phyloP scores from a whole-genome alignment of 1,284 basidiomycete species.

The Ceratobasidium sp. region DNA sequence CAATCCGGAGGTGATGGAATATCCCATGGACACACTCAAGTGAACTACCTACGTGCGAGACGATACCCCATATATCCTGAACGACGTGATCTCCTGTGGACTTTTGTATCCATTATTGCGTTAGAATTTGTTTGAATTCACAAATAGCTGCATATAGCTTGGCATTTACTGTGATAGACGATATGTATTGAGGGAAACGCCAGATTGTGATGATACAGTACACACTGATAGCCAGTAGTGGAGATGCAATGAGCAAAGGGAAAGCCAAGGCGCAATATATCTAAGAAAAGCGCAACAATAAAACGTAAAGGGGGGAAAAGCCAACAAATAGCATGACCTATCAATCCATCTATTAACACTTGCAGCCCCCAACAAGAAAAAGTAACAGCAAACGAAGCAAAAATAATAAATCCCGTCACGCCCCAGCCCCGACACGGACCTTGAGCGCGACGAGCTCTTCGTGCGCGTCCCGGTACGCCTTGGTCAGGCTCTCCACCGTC shows the following conservation, averaged over 20 bases:
- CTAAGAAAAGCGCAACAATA: conserved; percentile 34
- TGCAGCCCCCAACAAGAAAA: neutral
- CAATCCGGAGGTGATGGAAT: conserved; percentile 42
- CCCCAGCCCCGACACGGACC: neutral
- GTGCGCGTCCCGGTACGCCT: conserved; percentile 40
- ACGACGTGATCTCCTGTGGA: neutral
- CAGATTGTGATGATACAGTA: conserved; percentile 37
- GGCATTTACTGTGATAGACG: neutral
- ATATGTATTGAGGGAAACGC: conserved; percentile 32
- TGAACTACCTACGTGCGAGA: neutral
- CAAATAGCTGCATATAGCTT: neutral
- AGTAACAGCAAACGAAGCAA: neutral
- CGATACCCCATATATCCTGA: neutral
- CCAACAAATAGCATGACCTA: neutral
- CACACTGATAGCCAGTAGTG: conserved; percentile 40
- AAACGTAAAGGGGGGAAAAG: conserved; percentile 9
- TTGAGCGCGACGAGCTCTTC: conserved; percentile 36
- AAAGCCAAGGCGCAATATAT: conserved; percentile 18
- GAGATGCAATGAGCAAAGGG: conserved; percentile 23
- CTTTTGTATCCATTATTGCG: conserved; percentile 24
- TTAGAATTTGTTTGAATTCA: conserved; percentile 20
- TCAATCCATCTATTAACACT: conserved; percentile 31
- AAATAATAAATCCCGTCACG: neutral
- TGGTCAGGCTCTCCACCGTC: conserved; percentile 29
- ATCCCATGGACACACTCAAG: conserved; percentile 11